phyloP scores from a whole-genome alignment of 345 rosid genomes.

The Barbarea vulgaris region DNA sequence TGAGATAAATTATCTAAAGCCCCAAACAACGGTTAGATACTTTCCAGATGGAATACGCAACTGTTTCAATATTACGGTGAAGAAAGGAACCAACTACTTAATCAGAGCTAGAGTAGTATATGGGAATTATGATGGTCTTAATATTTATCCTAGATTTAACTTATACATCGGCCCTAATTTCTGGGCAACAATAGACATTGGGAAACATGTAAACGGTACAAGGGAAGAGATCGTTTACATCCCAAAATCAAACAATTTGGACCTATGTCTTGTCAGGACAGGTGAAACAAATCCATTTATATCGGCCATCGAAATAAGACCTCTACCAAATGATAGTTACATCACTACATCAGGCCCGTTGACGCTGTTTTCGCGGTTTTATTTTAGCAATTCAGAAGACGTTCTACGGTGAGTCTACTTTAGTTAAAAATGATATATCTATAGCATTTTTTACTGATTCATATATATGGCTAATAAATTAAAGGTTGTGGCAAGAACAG shows the following conservation, averaged over 20 bases:
- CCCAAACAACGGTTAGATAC: conserved; percentile 16
- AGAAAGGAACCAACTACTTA: conserved; percentile 33
- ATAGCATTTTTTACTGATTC: background rate
- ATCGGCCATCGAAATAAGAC: conserved; percentile 13
- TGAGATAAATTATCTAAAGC: background rate
- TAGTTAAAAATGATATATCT: background rate
- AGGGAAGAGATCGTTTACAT: conserved; percentile 38
- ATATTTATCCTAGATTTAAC: conserved; percentile 31
- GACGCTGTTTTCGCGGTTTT: background rate
- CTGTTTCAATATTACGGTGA: conserved; percentile 41
- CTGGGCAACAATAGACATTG: conserved; percentile 31
- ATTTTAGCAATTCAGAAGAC: background rate
- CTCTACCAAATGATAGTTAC: conserved; percentile 12
- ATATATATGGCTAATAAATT: background rate
- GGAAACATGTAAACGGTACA: background rate
- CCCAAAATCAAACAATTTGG: background rate
- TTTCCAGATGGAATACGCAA: conserved; percentile 49
- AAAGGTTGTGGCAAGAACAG: conserved; percentile 17
- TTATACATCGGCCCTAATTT: conserved; percentile 38
- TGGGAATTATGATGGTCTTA: conserved; percentile 41
- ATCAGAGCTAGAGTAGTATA: conserved; percentile 29
- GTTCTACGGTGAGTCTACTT: background rate
- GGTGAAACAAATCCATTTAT: conserved; percentile 49
- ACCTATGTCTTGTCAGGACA: conserved; percentile 47
- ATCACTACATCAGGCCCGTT: conserved; percentile 30